phyloP scores from a whole-genome alignment of 768 basidiomycete genomes.

The Thelephora ganbajun region DNA sequence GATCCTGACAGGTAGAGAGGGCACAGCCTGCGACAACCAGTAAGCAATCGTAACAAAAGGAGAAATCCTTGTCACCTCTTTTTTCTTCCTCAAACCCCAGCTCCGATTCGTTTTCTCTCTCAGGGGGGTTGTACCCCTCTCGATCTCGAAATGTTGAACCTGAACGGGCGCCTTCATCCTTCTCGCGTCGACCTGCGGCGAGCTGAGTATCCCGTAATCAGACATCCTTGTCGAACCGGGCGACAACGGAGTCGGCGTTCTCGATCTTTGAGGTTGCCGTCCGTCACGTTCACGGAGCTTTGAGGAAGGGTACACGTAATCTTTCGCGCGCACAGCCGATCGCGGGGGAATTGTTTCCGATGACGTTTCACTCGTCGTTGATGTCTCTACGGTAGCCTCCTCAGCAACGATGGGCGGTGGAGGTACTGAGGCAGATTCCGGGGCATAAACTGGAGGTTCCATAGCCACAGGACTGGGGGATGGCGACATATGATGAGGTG shows the following conservation, averaged over 20 bases:
- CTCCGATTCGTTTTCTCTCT: too few species aligned
- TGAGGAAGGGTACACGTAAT: neutral
- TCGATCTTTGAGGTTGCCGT: neutral
- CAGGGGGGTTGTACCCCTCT: too few species aligned
- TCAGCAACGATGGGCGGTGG: neutral
- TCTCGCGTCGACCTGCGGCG: neutral
- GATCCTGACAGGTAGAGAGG: too few species aligned
- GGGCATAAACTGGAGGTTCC: neutral
- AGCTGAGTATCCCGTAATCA: neutral
- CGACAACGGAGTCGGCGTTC: neutral
- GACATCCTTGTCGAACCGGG: neutral
- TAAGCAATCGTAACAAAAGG: too few species aligned
- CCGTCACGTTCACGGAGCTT: neutral
- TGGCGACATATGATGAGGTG: constrained; percentile 38
- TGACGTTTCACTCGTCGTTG: neutral
- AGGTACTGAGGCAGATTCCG: neutral
- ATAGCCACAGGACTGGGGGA: neutral
- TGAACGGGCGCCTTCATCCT: neutral
- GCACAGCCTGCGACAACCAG: too few species aligned
- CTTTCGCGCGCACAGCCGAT: neutral
- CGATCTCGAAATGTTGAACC: too few species aligned
- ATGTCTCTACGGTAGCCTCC: neutral
- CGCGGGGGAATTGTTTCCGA: too few species aligned
- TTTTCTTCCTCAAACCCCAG: too few species aligned
- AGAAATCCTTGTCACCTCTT: too few species aligned